Evolutionary conservation across 2,329 filamentous ascomycete genomes (phyloP).

Genomic region (Stemphylium vesicarium): DNA sequence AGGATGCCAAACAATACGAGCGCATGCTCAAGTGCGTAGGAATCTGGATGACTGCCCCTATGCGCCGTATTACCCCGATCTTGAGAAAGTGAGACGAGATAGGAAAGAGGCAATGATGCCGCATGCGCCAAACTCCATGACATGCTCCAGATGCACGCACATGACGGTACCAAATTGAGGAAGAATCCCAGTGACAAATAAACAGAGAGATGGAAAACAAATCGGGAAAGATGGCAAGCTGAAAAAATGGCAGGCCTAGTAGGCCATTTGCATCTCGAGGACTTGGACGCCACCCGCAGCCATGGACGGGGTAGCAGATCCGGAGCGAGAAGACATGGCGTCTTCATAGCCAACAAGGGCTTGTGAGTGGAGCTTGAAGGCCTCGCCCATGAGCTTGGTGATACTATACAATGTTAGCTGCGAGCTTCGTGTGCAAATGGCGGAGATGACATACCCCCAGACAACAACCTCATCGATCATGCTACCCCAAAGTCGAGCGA

Average conservation of each 20-base stretch:
- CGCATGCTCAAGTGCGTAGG: constrained; percentile 44
- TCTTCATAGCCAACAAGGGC: constrained; percentile 95
- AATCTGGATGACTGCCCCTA: constrained; percentile 42
- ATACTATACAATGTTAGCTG: constrained; percentile 68
- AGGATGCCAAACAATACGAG: constrained; percentile 40
- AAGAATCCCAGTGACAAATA: constrained; percentile 36
- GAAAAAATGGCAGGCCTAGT: constrained; percentile 32
- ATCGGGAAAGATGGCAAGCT: constrained; percentile 24
- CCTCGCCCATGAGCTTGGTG: constrained; percentile 95
- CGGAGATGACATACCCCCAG: constrained; percentile 80
- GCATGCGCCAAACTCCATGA: constrained; percentile 15
- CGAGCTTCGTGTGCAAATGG: background rate
- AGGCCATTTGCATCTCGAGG: constrained; percentile 53
- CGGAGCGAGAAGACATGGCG: constrained; percentile 61
- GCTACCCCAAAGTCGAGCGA: constrained; percentile 93
- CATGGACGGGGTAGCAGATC: constrained; percentile 51
- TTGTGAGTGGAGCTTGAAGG: constrained; percentile 95
- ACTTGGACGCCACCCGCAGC: constrained; percentile 50
- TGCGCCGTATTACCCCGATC: constrained; percentile 44
- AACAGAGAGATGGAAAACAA: constrained; percentile 26
- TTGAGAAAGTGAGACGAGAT: constrained; percentile 24
- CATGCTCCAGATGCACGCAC: constrained; percentile 45
- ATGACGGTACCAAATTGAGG: constrained; percentile 28
- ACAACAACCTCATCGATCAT: constrained; percentile 99
- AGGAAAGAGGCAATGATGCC: constrained; percentile 6